Percentiles rank a stretch among this genome's conserved stretches.
phyloP scores from a whole-genome alignment of 345 rosid species.

The Trapa incisa region DNA sequence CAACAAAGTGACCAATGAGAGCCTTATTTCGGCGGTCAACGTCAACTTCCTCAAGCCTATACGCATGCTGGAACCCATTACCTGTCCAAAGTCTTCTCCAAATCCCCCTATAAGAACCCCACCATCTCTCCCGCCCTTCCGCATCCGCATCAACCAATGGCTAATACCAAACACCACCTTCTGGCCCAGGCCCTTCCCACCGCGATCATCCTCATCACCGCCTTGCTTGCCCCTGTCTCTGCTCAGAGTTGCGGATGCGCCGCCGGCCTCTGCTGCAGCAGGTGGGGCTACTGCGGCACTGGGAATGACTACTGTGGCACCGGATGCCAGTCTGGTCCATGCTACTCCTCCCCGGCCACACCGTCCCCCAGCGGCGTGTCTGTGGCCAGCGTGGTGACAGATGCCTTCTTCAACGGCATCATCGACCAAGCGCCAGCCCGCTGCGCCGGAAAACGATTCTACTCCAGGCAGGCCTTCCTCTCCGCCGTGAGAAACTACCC shows the following conservation, averaged over 20 bases:
- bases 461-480: slow-evolving; percentile 40
- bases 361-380: slow-evolving; percentile 16
- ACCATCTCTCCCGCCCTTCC: neutral
- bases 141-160: neutral
- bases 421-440: slow-evolving; percentile 27
- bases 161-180: neutral
- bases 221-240: neutral
- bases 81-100: neutral
- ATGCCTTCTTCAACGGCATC: slow-evolving; percentile 42
- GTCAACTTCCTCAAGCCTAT: neutral
- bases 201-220: neutral
- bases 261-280: slow-evolving; percentile 27
- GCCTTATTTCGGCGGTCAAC: neutral
- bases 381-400: slow-evolving; percentile 31
- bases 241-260: slow-evolving; percentile 32
- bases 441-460: slow-evolving; percentile 49
- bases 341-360: slow-evolving; percentile 21
- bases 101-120: neutral
- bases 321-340: slow-evolving; percentile 45
- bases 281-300: slow-evolving; percentile 27
- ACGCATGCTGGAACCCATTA: neutral
- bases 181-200: neutral
- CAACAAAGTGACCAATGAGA: no score
- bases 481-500: slow-evolving; percentile 36
- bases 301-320: slow-evolving; percentile 28